These are phyloP conservation scores for Neurospora sp. DNA, from an alignment of 495 filamentous ascomycete genomes.

Conservation along the genomic window DNA sequence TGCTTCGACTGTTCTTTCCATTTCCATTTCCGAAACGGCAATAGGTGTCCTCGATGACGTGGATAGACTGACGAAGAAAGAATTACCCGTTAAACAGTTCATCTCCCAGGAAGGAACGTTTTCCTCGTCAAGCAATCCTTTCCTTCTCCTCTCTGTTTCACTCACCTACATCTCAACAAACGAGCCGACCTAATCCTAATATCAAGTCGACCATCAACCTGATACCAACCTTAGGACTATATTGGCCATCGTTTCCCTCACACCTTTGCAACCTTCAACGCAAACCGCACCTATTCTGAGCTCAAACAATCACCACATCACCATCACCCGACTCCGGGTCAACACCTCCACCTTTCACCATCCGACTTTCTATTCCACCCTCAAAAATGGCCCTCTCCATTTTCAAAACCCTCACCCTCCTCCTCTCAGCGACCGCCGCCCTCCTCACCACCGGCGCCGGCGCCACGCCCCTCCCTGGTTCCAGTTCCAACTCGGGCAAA, in stretches of 20 bases:
- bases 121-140: background rate
- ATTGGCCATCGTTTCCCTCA: background rate
- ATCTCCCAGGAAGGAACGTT: background rate
- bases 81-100: background rate
- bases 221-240: background rate
- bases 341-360: background rate
- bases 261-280: background rate
- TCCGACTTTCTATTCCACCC: background rate
- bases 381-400: background rate
- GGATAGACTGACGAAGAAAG: background rate
- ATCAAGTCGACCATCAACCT: background rate
- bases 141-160: background rate
- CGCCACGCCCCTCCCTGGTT: background rate
- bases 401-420: background rate
- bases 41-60: background rate
- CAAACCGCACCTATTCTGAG: background rate
- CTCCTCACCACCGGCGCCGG: background rate
- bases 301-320: background rate
- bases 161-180: background rate
- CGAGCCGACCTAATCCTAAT: background rate
- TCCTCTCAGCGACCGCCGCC: background rate
- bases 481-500: background rate
- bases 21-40: background rate
- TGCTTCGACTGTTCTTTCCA: background rate
- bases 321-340: background rate